These are phyloP conservation scores for Chytriomyces sp. DNA, from an alignment of 192 early-diverging fungal species.

Conservation along the genomic window DNA sequence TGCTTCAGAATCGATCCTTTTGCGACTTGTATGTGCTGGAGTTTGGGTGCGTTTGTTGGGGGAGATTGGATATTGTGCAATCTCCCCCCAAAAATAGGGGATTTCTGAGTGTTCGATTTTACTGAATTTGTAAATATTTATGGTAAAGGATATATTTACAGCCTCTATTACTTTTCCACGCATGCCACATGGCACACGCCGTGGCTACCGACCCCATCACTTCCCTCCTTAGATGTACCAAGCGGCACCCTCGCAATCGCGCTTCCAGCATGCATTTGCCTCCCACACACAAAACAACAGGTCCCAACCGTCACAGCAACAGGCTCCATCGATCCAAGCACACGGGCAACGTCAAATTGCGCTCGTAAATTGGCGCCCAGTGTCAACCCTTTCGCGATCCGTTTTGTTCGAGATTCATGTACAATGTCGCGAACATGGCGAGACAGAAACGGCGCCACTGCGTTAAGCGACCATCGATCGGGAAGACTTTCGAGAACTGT, in stretches of 20 bases:
- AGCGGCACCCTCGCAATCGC: neutral
- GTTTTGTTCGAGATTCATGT: conserved; percentile 21
- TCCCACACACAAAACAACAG: neutral
- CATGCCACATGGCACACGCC: neutral
- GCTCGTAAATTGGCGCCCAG: conserved; percentile 34
- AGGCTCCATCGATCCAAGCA: neutral
- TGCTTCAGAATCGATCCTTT: neutral
- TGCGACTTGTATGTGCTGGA: no score
- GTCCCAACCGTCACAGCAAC: neutral
- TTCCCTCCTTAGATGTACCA: neutral
- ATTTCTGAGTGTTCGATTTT: no score
- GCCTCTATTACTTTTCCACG: no score
- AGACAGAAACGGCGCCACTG: conserved; percentile 30
- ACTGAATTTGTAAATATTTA: neutral
- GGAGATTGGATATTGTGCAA: no score
- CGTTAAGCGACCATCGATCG: conserved; percentile 42
- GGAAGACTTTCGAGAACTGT: conserved; percentile 43
- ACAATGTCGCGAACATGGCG: conserved; percentile 15
- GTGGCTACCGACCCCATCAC: neutral
- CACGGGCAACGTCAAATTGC: neutral
- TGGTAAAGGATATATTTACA: no score
- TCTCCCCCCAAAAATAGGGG: no score
- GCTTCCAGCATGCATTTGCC: neutral
- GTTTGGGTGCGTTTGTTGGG: neutral
- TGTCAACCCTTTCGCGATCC: conserved; percentile 32